Evolutionary conservation across 768 basidiomycete genomes (phyloP).

Genomic region (Suillus americanus): DNA sequence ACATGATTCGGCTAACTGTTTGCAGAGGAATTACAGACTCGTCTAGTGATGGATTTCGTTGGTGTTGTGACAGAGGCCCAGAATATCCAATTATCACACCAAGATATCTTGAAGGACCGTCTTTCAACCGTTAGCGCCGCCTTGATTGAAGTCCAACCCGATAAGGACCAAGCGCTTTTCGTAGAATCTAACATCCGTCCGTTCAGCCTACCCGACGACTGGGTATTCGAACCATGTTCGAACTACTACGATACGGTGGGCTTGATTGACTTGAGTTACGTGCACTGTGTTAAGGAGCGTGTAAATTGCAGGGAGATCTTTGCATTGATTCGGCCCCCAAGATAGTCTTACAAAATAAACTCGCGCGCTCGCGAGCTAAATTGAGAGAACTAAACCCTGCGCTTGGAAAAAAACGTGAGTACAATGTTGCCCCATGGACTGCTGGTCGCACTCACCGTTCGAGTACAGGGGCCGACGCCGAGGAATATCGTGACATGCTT

Average conservation of each 20-base stretch:
- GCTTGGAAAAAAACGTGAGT: slow-evolving; percentile 62
- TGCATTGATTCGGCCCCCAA: slow-evolving; percentile 70
- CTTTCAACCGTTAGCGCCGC: slow-evolving; percentile 46
- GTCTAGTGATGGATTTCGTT: slow-evolving; percentile 55
- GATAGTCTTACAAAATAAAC: slow-evolving; percentile 78
- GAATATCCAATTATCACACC: slow-evolving; percentile 54
- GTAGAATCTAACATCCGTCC: slow-evolving; percentile 68
- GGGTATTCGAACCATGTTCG: slow-evolving; percentile 73
- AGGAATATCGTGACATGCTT: slow-evolving; percentile 48
- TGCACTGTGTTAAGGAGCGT: neutral
- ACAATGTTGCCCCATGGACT: slow-evolving; percentile 7
- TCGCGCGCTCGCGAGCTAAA: slow-evolving; percentile 58
- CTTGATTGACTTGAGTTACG: slow-evolving; percentile 1
- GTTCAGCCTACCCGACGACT: slow-evolving; percentile 65
- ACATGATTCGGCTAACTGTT: neutral
- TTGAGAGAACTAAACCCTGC: slow-evolving; percentile 60
- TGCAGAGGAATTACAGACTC: slow-evolving; percentile 68
- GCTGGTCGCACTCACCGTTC: slow-evolving; percentile 9
- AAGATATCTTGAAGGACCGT: slow-evolving; percentile 56
- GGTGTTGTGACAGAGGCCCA: slow-evolving; percentile 60
- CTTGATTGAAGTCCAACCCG: slow-evolving; percentile 52
- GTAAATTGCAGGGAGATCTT: slow-evolving; percentile 38
- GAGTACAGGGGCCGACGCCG: slow-evolving; percentile 51
- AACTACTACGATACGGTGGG: slow-evolving; percentile 76
- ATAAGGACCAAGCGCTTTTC: slow-evolving; percentile 69